Conservation (phyloP, 176 grass and related monocot genomes). For the Eleusine indica region DNA sequence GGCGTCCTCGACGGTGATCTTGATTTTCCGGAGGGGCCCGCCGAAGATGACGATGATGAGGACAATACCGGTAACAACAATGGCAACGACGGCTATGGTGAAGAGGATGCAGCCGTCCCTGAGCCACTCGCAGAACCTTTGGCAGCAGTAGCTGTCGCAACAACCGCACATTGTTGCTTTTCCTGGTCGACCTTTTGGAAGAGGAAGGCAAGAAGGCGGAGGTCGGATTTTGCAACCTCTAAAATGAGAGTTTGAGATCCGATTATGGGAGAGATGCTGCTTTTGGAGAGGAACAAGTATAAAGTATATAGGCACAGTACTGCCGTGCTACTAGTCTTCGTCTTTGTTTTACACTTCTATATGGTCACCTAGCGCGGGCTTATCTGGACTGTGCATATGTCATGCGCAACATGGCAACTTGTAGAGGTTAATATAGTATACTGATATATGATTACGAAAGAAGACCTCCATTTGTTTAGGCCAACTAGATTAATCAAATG, state of each 20-base stretch:
- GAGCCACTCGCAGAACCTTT: neutral
- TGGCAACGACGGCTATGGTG: neutral
- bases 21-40: conserved; percentile 14
- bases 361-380: neutral
- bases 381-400: neutral
- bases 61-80: neutral
- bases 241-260: neutral
- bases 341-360: conserved; percentile 9
- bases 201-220: neutral
- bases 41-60: conserved; percentile 28
- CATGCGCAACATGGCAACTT: neutral
- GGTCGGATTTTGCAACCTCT: neutral
- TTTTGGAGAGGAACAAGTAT: neutral
- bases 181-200: neutral
- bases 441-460: too few species aligned
- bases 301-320: neutral
- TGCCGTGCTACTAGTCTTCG: neutral
- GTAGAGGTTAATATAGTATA: too few species aligned
- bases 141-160: neutral
- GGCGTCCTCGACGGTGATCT: conserved; percentile 34
- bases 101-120: neutral
- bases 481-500: neutral
- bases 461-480: neutral
- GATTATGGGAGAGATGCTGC: neutral
- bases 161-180: conserved; percentile 22